Percentiles rank a stretch among this genome's conserved stretches.
These are phyloP conservation scores for Russula earlei DNA, from an alignment of 768 basidiomycete genomes.

Conservation along the genomic window DNA sequence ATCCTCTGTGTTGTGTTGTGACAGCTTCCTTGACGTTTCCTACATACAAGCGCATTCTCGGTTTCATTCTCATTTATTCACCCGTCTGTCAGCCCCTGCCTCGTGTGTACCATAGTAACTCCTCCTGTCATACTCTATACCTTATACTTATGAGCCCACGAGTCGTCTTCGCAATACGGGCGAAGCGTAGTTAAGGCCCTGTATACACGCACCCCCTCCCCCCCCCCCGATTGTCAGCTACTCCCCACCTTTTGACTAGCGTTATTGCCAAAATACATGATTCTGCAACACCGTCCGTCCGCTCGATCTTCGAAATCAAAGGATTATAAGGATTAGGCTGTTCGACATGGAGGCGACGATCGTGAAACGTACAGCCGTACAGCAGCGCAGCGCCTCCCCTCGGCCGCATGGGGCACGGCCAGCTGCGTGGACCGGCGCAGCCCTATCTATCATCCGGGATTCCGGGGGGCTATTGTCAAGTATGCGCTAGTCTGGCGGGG, in stretches of 20 bases:
- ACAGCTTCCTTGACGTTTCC: not conserved
- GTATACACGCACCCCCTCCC: no score
- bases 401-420: not conserved
- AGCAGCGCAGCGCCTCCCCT: not conserved
- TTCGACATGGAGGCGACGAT: no score
- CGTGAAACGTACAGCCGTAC: not conserved
- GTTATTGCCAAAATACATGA: no score
- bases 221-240: no score
- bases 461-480: no score
- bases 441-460: no score
- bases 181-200: not conserved
- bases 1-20: no score
- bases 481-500: no score
- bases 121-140: constrained; percentile 6
- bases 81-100: not conserved
- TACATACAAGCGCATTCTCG: not conserved
- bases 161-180: not conserved
- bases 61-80: constrained; percentile 8
- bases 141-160: constrained; percentile 12
- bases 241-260: no score
- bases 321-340: no score
- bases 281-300: not conserved
- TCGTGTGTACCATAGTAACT: constrained; percentile 7
- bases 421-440: not conserved
- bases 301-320: no score